These are phyloP conservation scores for Zygosaccharomyces pseudorouxii DNA, from an alignment of 805 yeast genomes.

Conservation along the genomic window DNA sequence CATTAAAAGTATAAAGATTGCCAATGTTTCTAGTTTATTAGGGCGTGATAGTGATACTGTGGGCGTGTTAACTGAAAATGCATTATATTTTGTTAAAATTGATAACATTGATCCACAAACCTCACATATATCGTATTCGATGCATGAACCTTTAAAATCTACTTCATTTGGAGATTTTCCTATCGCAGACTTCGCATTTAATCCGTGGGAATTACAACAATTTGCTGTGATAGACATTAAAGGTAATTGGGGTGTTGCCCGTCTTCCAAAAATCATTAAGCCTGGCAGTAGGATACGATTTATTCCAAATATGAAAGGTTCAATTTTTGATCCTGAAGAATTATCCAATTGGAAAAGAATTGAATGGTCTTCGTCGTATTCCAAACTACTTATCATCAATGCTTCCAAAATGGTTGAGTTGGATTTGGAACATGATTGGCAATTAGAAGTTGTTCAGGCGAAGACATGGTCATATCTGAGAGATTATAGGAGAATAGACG, in stretches of 20 bases:
- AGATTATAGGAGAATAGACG: conserved; percentile 39
- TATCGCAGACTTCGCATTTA: conserved; percentile 44
- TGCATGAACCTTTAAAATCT: conserved; percentile 23
- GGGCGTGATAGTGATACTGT: conserved; percentile 30
- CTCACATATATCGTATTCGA: conserved; percentile 17
- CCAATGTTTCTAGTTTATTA: conserved; percentile 22
- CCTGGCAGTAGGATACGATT: conserved; percentile 7
- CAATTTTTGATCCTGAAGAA: conserved; percentile 44
- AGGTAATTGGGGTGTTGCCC: conserved; percentile 49
- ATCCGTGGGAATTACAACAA: conserved; percentile 39
- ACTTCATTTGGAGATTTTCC: conserved; percentile 31
- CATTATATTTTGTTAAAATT: conserved; percentile 36
- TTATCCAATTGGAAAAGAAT: conserved; percentile 53
- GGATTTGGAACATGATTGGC: conserved; percentile 31
- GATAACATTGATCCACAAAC: conserved; percentile 13
- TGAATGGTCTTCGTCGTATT: conserved; percentile 39
- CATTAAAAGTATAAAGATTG: conserved; percentile 40
- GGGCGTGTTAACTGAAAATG: conserved; percentile 38
- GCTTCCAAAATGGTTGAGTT: conserved; percentile 41
- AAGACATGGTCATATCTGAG: conserved; percentile 50
- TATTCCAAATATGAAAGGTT: conserved; percentile 18
- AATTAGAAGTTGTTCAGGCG: conserved; percentile 41
- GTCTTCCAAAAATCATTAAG: conserved; percentile 19
- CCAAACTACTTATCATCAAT: conserved; percentile 36
- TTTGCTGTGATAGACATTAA: conserved; percentile 46